Conservation (phyloP, 768 basidiomycete species). For the Lactarius evosmus region DNA sequence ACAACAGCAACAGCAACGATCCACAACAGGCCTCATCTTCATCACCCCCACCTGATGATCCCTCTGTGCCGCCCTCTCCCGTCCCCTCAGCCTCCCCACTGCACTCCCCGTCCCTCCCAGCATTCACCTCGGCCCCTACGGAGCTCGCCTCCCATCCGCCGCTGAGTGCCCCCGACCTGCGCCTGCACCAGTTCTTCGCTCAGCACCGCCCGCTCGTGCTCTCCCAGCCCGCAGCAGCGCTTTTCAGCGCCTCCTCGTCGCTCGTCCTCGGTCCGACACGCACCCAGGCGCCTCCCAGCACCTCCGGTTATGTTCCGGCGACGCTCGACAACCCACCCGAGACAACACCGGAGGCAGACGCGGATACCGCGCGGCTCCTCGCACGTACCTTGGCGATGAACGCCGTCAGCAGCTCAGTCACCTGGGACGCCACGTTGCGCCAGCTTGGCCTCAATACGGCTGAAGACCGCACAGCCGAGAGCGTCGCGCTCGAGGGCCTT, state of each 20-base stretch:
- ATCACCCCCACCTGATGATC: constrained; percentile 15
- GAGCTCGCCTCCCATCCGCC: constrained; percentile 47
- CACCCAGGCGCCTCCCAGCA: constrained; percentile 14
- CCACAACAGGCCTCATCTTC: constrained; percentile 11
- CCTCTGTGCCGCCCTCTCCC: constrained; percentile 1
- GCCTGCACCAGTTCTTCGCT: constrained; percentile 82
- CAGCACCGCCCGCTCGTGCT: constrained; percentile 75
- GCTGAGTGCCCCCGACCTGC: constrained; percentile 65
- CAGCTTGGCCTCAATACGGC: constrained; percentile 58
- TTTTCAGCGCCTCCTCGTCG: constrained; percentile 41
- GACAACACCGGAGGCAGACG: constrained; percentile 65
- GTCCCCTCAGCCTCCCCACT: background rate
- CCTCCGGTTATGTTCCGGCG: too few relatives aligned
- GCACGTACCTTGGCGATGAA: constrained; percentile 68
- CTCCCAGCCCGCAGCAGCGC: constrained; percentile 53
- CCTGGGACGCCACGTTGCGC: constrained; percentile 68
- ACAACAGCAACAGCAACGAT: background rate
- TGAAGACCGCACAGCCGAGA: constrained; percentile 48
- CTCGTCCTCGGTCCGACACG: constrained; percentile 10
- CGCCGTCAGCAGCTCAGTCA: constrained; percentile 54
- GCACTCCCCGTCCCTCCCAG: background rate
- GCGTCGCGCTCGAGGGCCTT: constrained; percentile 57
- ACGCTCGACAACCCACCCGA: constrained; percentile 45
- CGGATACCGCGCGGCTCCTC: constrained; percentile 77
- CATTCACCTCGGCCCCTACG: constrained; percentile 13